phyloP scores from a whole-genome alignment of 306 rosid species.

The Quercus robur region DNA sequence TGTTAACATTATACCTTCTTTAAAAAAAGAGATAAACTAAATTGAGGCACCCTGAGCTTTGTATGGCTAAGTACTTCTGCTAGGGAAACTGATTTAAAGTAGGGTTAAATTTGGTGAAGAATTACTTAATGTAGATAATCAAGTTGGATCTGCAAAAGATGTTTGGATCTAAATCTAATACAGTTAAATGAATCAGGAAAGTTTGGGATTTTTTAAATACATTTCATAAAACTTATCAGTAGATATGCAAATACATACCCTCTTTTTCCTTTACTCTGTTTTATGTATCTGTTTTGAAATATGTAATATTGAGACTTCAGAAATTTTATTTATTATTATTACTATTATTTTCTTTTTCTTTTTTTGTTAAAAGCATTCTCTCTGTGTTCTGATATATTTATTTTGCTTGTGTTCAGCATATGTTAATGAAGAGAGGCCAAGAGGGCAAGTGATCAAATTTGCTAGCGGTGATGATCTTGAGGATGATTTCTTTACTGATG shows the following conservation, averaged over 20 bases:
- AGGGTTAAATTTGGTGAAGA: not conserved
- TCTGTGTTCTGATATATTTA: slow-evolving; percentile 3
- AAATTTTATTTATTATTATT: no score
- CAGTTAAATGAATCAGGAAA: not conserved
- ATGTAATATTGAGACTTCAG: not conserved
- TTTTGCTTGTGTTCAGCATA: slow-evolving; percentile 34
- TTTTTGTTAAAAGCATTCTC: not conserved
- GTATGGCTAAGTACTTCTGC: not conserved
- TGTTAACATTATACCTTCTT: no score
- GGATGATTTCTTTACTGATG: slow-evolving; percentile 67
- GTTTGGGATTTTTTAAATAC: not conserved
- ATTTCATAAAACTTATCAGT: not conserved
- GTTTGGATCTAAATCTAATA: not conserved
- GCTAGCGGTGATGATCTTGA: slow-evolving; percentile 86
- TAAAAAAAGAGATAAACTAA: no score
- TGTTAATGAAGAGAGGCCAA: slow-evolving; percentile 37
- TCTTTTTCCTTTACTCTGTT: not conserved
- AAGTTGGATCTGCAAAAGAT: not conserved
- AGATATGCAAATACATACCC: not conserved
- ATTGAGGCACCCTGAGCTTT: not conserved
- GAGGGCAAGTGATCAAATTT: slow-evolving; percentile 48
- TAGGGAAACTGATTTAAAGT: not conserved
- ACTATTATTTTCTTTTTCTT: no score
- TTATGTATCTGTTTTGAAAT: not conserved
- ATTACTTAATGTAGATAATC: slow-evolving; percentile 3